Conservation (phyloP, 2,329 filamentous ascomycete genomes). For the Aureobasidium musti region DNA sequence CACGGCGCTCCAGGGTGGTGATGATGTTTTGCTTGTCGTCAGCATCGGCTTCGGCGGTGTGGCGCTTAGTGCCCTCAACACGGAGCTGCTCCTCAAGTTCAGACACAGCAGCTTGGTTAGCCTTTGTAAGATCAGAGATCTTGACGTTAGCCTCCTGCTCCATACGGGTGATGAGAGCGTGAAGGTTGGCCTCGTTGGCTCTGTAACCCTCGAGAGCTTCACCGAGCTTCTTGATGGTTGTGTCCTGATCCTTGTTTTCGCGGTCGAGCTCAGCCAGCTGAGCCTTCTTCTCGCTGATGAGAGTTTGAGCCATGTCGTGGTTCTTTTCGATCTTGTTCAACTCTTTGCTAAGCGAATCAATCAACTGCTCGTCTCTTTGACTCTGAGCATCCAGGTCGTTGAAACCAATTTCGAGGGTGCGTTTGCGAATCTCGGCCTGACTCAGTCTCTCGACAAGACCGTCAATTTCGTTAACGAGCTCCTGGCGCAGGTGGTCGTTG, state of each 20-base stretch:
- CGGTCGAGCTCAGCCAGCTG: constrained; percentile 34
- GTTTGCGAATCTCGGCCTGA: constrained; percentile 41
- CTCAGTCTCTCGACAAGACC: constrained; percentile 43
- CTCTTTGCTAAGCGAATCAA: constrained; percentile 42
- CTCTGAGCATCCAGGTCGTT: constrained; percentile 43
- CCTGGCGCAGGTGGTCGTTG: constrained; percentile 43
- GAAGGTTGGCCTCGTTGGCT: constrained; percentile 44
- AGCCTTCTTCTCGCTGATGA: constrained; percentile 35
- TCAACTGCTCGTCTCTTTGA: constrained; percentile 44
- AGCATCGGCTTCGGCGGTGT: constrained; percentile 44
- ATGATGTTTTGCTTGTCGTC: constrained; percentile 45
- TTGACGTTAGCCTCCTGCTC: constrained; percentile 45
- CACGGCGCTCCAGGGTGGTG: constrained; percentile 44
- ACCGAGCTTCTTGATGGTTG: constrained; percentile 43
- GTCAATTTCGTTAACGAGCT: constrained; percentile 44
- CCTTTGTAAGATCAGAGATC: constrained; percentile 45
- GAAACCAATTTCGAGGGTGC: constrained; percentile 43
- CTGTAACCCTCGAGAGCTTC: constrained; percentile 46
- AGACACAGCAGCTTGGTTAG: constrained; percentile 42
- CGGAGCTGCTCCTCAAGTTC: constrained; percentile 45
- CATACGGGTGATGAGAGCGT: constrained; percentile 43
- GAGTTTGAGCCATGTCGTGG: constrained; percentile 36
- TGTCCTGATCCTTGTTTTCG: constrained; percentile 42
- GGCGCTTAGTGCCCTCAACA: constrained; percentile 43
- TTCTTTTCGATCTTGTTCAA: constrained; percentile 41